Percentiles rank a stretch among this genome's conserved stretches.
Evolutionary conservation across 2,329 filamentous ascomycete species (phyloP).

Genomic region (Myotisia sp.): DNA sequence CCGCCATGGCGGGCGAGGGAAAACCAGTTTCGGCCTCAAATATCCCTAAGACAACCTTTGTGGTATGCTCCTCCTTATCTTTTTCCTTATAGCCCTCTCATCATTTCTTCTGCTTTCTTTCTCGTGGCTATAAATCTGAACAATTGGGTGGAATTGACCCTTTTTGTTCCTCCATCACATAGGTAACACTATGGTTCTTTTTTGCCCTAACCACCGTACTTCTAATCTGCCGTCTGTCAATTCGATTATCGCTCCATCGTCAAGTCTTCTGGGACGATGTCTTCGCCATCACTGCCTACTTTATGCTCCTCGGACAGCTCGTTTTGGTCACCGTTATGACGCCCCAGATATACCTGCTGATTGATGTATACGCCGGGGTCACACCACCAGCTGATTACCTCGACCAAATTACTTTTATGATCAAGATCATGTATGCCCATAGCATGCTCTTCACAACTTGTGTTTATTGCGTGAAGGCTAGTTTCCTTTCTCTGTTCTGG

Average conservation of each 20-base stretch:
- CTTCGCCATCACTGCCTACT: slow-evolving; percentile 5
- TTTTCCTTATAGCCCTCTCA: too few species aligned
- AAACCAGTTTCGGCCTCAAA: too few species aligned
- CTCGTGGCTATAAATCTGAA: too few species aligned
- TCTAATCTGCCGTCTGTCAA: slow-evolving; percentile 5
- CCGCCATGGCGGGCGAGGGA: too few species aligned
- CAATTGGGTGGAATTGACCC: too few species aligned
- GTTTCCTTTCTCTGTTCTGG: slow-evolving; percentile 9
- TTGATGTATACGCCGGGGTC: slow-evolving; percentile 3
- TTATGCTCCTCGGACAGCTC: slow-evolving; percentile 6
- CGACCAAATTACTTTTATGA: slow-evolving; percentile 6
- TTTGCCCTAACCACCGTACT: slow-evolving; percentile 8
- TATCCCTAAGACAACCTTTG: too few species aligned
- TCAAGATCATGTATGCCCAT: slow-evolving; percentile 6
- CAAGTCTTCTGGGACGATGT: slow-evolving; percentile 10
- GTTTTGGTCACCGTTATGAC: slow-evolving; percentile 5
- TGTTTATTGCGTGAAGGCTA: slow-evolving; percentile 9
- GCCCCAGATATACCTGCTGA: slow-evolving; percentile 8
- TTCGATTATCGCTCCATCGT: slow-evolving; percentile 9
- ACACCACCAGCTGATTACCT: slow-evolving; percentile 6
- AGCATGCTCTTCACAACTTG: slow-evolving; percentile 6
- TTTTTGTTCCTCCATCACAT: slow-evolving; percentile 2
- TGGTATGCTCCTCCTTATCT: too few species aligned
- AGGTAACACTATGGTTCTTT: slow-evolving; percentile 9
- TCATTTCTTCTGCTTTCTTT: too few species aligned